Conservation (phyloP, 2,329 filamentous ascomycete genomes). For the Metarhizium anisopliae region DNA sequence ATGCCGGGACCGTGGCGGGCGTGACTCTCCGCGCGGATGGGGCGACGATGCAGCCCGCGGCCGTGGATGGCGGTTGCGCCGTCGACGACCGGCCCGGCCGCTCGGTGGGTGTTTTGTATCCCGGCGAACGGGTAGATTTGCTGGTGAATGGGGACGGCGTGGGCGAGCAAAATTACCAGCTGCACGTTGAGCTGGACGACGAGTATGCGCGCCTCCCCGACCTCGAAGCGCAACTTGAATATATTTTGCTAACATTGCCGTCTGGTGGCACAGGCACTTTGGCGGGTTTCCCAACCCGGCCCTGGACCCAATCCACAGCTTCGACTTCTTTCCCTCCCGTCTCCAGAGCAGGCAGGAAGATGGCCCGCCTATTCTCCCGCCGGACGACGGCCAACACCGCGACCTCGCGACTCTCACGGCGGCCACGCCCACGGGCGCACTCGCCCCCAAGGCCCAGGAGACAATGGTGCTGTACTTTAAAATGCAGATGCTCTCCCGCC, state of each 20-base stretch:
- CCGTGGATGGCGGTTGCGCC: slow-evolving; percentile 13
- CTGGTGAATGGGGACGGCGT: slow-evolving; percentile 11
- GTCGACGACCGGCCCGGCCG: slow-evolving; percentile 8
- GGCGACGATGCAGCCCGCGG: slow-evolving; percentile 12
- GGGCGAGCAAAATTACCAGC: slow-evolving; percentile 3
- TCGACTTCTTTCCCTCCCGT: slow-evolving; percentile 5
- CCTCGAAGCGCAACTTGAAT: not conserved
- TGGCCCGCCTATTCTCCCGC: not conserved
- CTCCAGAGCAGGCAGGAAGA: not conserved
- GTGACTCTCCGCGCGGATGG: slow-evolving; percentile 12
- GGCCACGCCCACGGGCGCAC: not conserved
- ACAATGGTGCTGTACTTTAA: slow-evolving; percentile 15
- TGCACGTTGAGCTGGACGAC: slow-evolving; percentile 16
- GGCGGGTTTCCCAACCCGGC: slow-evolving; percentile 13
- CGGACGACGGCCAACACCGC: slow-evolving; percentile 1
- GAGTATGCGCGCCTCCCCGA: slow-evolving; percentile 10
- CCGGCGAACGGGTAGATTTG: slow-evolving; percentile 16
- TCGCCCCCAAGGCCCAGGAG: slow-evolving; percentile 9
- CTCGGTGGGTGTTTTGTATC: slow-evolving; percentile 16
- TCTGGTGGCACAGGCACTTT: slow-evolving; percentile 13
- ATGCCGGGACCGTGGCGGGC: slow-evolving; percentile 15
- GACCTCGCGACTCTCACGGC: slow-evolving; percentile 5
- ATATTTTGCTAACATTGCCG: not conserved
- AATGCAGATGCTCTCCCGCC: slow-evolving; percentile 13
- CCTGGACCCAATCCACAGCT: slow-evolving; percentile 11